Base-by-base conservation (phyloP, 441 rosid species). In the Aleurites moluccanus region DNA sequence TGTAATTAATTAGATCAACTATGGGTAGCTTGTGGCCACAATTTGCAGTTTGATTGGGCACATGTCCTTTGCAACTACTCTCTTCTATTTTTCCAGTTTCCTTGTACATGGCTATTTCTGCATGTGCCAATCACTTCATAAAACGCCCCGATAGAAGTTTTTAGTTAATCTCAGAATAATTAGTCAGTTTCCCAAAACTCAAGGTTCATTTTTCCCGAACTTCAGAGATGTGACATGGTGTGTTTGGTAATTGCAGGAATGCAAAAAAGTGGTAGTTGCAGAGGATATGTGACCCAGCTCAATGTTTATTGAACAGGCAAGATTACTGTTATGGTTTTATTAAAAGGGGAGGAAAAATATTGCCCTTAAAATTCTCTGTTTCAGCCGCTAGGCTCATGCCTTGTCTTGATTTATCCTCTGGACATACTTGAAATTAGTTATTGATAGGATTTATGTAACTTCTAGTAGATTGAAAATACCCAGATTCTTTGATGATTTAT, bases 221-320 rank as follows among this genome's bases (percentile, higher is more conserved):
- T 73, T 67, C 73, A 78, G 80, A 78, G 80, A 83, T 84, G 80
- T 90, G 92, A 89, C 83, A 79, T 86, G 79, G 84, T 86, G 89
- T 82, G 91, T 83, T 88, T 88, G 92, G 87, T 88, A 90, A 85
- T 88, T 88, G 90, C 93, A 86, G 93, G 88, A 86, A 76, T 80
- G 77, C 79, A 81, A 83, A 38, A 86, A 84, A 73, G 56, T 83
- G 84, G 80, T 83, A 85, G 84, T 85, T 81, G 83, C 86, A 62
- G 89, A 79, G 85, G 89, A 87, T 86, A 77, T 83, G 60, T 89
- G 83, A 84, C 82, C 79, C 80, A 77, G 85, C 84, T 84, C 89
- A 88, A 73, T 91, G 83, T 85, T 86, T 84, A 78, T 83, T 85
- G 76, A 80, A 82, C 86, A 85, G 85, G 91, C 98, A 88, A 86